phyloP scores from a whole-genome alignment of 164 flowering plant genomes.

The Aristolochia californica region DNA sequence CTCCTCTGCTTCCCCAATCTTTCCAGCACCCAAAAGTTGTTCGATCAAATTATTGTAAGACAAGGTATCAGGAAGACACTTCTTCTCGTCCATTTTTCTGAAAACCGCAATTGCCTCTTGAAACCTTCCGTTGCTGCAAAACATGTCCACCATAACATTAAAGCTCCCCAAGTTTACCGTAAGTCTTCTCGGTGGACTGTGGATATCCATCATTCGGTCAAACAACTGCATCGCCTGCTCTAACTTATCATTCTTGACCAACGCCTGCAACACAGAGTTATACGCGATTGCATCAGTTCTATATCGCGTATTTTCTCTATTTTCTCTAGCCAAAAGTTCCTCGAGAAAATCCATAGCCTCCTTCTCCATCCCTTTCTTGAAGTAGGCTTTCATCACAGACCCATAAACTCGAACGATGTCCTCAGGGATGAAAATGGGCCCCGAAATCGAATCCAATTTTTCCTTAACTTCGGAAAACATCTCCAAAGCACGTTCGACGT shows the following conservation, averaged over 20 bases:
- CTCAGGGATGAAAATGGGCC: background rate
- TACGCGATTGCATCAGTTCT: slow-evolving; percentile 60
- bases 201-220: slow-evolving; percentile 52
- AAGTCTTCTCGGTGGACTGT: slow-evolving; percentile 50
- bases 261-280: slow-evolving; percentile 67
- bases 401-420: slow-evolving; percentile 41
- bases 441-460: slow-evolving; percentile 39
- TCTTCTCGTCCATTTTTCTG: slow-evolving; percentile 62
- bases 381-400: slow-evolving; percentile 67
- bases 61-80: slow-evolving; percentile 56
- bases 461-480: slow-evolving; percentile 74
- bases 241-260: slow-evolving; percentile 68
- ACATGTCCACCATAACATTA: slow-evolving; percentile 80
- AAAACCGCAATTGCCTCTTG: slow-evolving; percentile 66
- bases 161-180: slow-evolving; percentile 74
- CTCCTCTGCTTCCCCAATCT: slow-evolving; percentile 67
- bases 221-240: slow-evolving; percentile 64
- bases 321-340: slow-evolving; percentile 31
- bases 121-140: slow-evolving; percentile 50
- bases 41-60: slow-evolving; percentile 83
- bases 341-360: slow-evolving; percentile 73
- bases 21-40: slow-evolving; percentile 54
- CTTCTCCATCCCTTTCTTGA: slow-evolving; percentile 66
- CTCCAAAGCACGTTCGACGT: slow-evolving; percentile 48
- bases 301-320: slow-evolving; percentile 16